These are phyloP conservation scores for Nicotiana obtusifolia DNA, from an alignment of 257 asterid genomes.

Conservation along the genomic window DNA sequence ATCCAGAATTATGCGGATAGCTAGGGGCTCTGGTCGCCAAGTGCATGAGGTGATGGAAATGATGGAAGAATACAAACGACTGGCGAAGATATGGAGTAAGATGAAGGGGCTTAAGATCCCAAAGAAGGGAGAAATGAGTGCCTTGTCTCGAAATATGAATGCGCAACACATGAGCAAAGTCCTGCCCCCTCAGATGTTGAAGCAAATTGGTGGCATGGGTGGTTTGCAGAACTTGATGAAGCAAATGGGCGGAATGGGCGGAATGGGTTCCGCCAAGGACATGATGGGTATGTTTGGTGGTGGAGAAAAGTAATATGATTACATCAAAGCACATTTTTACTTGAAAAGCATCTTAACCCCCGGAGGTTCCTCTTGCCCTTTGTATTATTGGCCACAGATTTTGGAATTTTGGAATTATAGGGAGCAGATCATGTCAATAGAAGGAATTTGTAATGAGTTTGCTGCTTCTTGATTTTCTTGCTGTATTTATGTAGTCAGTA, in stretches of 20 bases:
- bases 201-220: constrained; percentile 94
- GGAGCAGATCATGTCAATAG: not conserved
- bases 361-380: not conserved
- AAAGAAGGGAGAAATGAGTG: constrained; percentile 93
- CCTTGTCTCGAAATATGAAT: constrained; percentile 71
- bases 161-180: constrained; percentile 96
- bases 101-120: constrained; percentile 34
- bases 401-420: not conserved
- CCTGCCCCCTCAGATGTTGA: constrained; percentile 89
- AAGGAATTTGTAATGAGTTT: not conserved
- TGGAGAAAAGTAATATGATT: constrained; percentile 39
- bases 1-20: constrained; percentile 69
- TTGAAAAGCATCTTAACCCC: not conserved
- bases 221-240: constrained; percentile 92
- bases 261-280: too few relatives aligned
- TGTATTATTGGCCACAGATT: constrained; percentile 2
- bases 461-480: not conserved
- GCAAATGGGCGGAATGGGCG: constrained; percentile 71
- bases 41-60: constrained; percentile 15
- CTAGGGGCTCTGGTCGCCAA: constrained; percentile 8
- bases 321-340: not conserved
- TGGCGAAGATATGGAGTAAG: constrained; percentile 17
- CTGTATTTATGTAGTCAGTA: not conserved
- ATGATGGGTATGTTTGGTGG: constrained; percentile 72
- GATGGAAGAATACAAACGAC: constrained; percentile 16